phyloP scores from a whole-genome alignment of 2,329 filamentous ascomycete genomes.

The Ascocoryne sarcoides region DNA sequence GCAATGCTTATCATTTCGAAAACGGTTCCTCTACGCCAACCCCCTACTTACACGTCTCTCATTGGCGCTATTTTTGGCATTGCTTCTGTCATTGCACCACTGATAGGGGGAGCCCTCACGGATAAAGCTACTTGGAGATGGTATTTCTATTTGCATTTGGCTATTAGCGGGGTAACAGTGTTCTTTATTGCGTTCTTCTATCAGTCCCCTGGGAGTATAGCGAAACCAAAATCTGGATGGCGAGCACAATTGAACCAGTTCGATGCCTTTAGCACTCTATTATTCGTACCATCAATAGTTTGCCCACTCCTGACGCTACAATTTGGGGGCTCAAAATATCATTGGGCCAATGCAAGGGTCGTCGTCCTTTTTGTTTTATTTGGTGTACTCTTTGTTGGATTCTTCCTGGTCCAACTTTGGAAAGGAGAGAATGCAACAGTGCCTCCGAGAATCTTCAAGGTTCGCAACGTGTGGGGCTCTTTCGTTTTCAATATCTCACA shows the following conservation, averaged over 20 bases:
- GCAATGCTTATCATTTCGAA: slow-evolving; percentile 18
- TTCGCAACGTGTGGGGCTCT: slow-evolving; percentile 28
- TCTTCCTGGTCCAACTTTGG: slow-evolving; percentile 27
- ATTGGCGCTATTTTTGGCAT: slow-evolving; percentile 21
- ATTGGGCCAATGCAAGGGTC: slow-evolving; percentile 25
- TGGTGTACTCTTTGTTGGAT: slow-evolving; percentile 20
- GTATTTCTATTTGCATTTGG: slow-evolving; percentile 31
- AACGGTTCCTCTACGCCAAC: slow-evolving; percentile 13
- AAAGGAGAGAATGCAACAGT: slow-evolving; percentile 31
- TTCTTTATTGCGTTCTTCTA: slow-evolving; percentile 4
- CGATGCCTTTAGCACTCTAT: slow-evolving; percentile 27
- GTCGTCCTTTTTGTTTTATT: slow-evolving; percentile 27
- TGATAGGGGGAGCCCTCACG: slow-evolving; percentile 34
- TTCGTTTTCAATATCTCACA: slow-evolving; percentile 29
- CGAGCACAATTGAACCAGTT: slow-evolving; percentile 15
- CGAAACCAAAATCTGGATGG: slow-evolving; percentile 3
- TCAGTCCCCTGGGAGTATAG: neutral
- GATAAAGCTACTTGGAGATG: slow-evolving; percentile 32
- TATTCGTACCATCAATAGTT: slow-evolving; percentile 22
- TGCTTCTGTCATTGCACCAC: slow-evolving; percentile 23
- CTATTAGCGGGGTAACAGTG: slow-evolving; percentile 17
- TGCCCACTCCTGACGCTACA: slow-evolving; percentile 24
- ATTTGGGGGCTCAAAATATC: slow-evolving; percentile 21
- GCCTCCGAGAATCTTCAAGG: slow-evolving; percentile 29
- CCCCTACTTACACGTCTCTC: slow-evolving; percentile 18